Conservation (phyloP, 108 stramenopile genomes). For the Nitzschia palea region DNA sequence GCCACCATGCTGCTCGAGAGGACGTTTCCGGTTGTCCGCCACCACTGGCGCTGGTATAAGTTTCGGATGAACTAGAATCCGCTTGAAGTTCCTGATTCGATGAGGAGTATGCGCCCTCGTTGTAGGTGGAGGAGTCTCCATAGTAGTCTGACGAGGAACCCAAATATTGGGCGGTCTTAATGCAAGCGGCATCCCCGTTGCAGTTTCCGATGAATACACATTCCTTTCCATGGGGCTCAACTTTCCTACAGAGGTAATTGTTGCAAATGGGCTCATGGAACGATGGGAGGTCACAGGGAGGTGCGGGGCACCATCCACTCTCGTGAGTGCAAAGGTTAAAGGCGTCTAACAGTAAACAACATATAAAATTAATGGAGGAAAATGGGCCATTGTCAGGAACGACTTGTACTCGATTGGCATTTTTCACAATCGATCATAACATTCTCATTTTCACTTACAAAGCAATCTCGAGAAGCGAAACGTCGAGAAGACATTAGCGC, state of each 20-base stretch:
- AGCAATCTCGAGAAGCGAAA: neutral
- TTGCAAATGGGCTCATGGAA: neutral
- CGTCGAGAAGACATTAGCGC: neutral
- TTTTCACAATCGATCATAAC: too few species aligned
- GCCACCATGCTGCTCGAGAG: neutral
- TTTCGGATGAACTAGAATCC: too few species aligned
- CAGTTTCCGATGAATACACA: slow-evolving; percentile 3
- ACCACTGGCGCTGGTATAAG: too few species aligned
- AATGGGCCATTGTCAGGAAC: too few species aligned
- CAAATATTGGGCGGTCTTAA: neutral
- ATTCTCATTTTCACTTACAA: too few species aligned
- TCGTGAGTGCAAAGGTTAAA: neutral
- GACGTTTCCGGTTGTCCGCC: too few species aligned
- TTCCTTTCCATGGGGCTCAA: neutral
- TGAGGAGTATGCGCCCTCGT: too few species aligned
- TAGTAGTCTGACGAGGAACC: neutral
- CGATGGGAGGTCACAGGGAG: neutral
- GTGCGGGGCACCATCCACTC: neutral
- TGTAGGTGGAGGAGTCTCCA: neutral
- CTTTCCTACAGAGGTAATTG: neutral
- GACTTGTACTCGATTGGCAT: too few species aligned
- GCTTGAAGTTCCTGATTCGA: too few species aligned
- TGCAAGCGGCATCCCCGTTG: neutral
- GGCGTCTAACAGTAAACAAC: too few species aligned
- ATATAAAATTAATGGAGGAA: too few species aligned